Percentiles rank a stretch among this genome's conserved stretches.
phyloP scores from a whole-genome alignment of 352 stramenopile species.

The Phytophthora megakarya region DNA sequence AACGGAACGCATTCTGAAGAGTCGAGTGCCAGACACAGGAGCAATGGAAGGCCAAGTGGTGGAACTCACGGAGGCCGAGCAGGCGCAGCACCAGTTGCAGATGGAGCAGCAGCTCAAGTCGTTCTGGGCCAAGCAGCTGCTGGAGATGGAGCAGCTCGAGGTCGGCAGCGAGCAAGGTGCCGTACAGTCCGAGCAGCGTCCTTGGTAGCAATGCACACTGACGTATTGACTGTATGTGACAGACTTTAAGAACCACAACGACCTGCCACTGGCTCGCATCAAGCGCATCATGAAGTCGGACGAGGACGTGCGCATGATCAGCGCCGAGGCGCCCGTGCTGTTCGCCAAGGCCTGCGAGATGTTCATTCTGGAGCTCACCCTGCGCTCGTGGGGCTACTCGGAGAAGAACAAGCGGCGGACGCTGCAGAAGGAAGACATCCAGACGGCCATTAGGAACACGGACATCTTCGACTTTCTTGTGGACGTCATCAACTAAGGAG shows the following conservation, averaged over 20 bases:
- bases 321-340: slow-evolving; percentile 96
- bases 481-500: slow-evolving; percentile 90
- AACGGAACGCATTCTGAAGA: slow-evolving; percentile 28
- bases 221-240: slow-evolving; percentile 6
- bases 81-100: slow-evolving; percentile 85
- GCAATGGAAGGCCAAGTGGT: slow-evolving; percentile 87
- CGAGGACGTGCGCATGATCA: slow-evolving; percentile 99
- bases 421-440: slow-evolving; percentile 98
- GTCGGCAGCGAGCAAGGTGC: slow-evolving; percentile 93
- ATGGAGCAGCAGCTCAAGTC: slow-evolving; percentile 90
- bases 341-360: slow-evolving; percentile 99
- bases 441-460: slow-evolving; percentile 97
- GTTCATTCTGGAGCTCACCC: slow-evolving; percentile 99
- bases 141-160: slow-evolving; percentile 92
- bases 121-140: slow-evolving; percentile 94
- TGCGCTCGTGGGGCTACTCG: slow-evolving; percentile 91
- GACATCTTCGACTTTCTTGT: slow-evolving; percentile 99
- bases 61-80: slow-evolving; percentile 85
- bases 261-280: slow-evolving; percentile 97
- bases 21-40: slow-evolving; percentile 18
- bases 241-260: slow-evolving; percentile 99
- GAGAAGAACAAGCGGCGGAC: slow-evolving; percentile 92
- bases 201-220: too few species aligned
- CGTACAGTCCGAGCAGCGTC: background rate
- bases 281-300: slow-evolving; percentile 99